These are phyloP conservation scores for Pythium pyrilobum DNA, from an alignment of 352 stramenopile species.

Conservation along the genomic window DNA sequence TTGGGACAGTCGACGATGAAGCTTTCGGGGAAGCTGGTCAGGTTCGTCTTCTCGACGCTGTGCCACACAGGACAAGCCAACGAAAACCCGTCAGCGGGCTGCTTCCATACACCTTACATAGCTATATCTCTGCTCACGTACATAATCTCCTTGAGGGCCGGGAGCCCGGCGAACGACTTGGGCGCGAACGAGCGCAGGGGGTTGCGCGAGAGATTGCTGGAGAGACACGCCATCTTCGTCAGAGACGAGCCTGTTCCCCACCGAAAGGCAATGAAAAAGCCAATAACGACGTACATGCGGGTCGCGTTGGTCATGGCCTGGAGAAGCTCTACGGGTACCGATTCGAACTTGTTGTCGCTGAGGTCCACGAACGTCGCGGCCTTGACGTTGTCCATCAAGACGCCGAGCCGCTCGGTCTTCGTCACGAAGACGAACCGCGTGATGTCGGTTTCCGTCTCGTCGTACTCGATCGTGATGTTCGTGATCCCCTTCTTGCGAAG, in stretches of 20 bases:
- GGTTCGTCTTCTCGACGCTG: slow-evolving; percentile 29
- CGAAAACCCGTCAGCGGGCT: not conserved
- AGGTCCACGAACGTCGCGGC: slow-evolving; percentile 32
- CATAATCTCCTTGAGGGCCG: slow-evolving; percentile 36
- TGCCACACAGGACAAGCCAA: slow-evolving; percentile 2
- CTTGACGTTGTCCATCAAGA: slow-evolving; percentile 21
- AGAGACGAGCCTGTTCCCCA: not conserved
- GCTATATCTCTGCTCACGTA: slow-evolving; percentile 19
- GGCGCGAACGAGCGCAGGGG: slow-evolving; percentile 42
- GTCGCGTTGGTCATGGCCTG: slow-evolving; percentile 31
- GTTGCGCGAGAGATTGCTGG: slow-evolving; percentile 54
- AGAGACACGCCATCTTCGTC: not conserved
- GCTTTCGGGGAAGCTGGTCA: slow-evolving; percentile 26
- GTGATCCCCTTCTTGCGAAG: not conserved
- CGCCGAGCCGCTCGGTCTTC: not conserved
- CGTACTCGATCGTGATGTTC: slow-evolving; percentile 9
- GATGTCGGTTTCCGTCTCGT: not conserved
- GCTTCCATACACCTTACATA: too few species aligned
- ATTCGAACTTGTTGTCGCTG: slow-evolving; percentile 43
- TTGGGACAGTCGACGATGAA: slow-evolving; percentile 35
- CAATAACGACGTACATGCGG: not conserved
- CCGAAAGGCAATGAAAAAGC: not conserved
- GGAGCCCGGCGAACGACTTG: slow-evolving; percentile 38
- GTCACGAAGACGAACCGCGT: slow-evolving; percentile 6
- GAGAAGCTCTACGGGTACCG: slow-evolving; percentile 40